Evolutionary conservation across 371 early-diverging fungal genomes (phyloP), one percentile per base, ranked within the genome.

Genomic region (Circinella umbellata): DNA sequence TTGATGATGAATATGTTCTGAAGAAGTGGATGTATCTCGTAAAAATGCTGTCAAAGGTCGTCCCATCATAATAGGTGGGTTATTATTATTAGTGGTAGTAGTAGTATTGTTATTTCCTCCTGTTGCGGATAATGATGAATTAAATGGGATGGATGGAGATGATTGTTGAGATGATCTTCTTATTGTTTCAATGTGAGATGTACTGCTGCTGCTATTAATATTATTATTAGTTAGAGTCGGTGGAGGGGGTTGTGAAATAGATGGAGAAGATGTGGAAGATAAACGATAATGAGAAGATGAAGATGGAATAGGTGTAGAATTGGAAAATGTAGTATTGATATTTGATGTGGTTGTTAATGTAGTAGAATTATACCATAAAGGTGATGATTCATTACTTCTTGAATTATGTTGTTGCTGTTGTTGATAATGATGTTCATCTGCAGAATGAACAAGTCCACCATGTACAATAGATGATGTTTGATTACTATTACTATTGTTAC

Each of bases 1-100:
- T 4, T 46, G 62, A 14, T 18, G 37, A 38, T 13, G 46, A 39
- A 7, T 14, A 48, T 42, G 42, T 42, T 63, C 49, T 35, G 35
- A 42, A 39, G 48, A 49, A 36, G 18, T 17, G 35, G 15, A 54
- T 42, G 54, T 49, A 66, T 73, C 73, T 49, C 69, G 63, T 46
- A 73, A 39, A 59, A 69, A 73, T 3, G 73, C 73, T 35, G 73
- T 73, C 34, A 73, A 48, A 14, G 73, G 73, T 27, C 59, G 4
- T 6, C 67, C 64, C 69, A 73, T 73, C 61, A 73, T 73, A 66
- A 62, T 57, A 35, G 61, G 46, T 27, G 57, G 57, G 14, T 66
- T 70, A 34, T 55, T 69, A 13, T 39, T 39, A 27, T 51, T 11
- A 42, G 2, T 27, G 2, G 27, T 27, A 2, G 27, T 27, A 27